phyloP scores from a whole-genome alignment of 371 early-diverging fungal species.

The Saksenaea oblongispora region DNA sequence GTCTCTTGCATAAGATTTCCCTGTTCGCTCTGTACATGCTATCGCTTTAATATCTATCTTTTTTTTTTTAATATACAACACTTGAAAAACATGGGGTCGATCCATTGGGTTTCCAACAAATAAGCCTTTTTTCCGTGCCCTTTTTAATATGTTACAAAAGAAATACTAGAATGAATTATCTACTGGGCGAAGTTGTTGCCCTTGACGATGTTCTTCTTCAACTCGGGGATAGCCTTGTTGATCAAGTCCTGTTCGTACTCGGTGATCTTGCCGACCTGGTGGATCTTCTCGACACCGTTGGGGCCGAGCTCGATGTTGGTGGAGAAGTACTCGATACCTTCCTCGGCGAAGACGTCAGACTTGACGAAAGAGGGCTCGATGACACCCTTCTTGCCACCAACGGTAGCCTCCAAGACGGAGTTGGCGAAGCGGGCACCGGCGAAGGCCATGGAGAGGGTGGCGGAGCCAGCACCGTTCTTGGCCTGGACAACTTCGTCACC shows the following conservation, averaged over 20 bases:
- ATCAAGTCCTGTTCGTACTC: constrained; percentile 92
- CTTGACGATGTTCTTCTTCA: constrained; percentile 93
- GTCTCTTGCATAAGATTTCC: constrained; percentile 4
- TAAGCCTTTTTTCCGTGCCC: constrained; percentile 3
- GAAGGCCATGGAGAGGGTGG: constrained; percentile 98
- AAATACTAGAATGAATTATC: constrained; percentile 10
- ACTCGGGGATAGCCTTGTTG: constrained; percentile 85
- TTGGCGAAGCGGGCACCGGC: constrained; percentile 97
- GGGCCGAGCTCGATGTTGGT: constrained; percentile 94
- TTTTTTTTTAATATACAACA: too few species aligned
- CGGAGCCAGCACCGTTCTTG: constrained; percentile 98
- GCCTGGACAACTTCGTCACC: constrained; percentile 99
- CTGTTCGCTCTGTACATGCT: background rate
- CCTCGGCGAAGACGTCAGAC: constrained; percentile 70
- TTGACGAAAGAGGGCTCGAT: constrained; percentile 95
- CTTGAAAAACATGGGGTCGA: too few species aligned
- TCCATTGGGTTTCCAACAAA: background rate
- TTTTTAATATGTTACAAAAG: constrained; percentile 4
- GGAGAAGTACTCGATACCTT: constrained; percentile 91
- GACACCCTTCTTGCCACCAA: constrained; percentile 85
- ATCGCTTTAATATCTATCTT: too few species aligned
- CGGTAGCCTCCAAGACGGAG: constrained; percentile 88
- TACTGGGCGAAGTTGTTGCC: constrained; percentile 68
- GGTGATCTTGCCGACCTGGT: constrained; percentile 84
- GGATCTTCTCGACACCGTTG: constrained; percentile 91